These are phyloP conservation scores for Primulina eburnea DNA, from an alignment of 257 asterid genomes.

Conservation along the genomic window DNA sequence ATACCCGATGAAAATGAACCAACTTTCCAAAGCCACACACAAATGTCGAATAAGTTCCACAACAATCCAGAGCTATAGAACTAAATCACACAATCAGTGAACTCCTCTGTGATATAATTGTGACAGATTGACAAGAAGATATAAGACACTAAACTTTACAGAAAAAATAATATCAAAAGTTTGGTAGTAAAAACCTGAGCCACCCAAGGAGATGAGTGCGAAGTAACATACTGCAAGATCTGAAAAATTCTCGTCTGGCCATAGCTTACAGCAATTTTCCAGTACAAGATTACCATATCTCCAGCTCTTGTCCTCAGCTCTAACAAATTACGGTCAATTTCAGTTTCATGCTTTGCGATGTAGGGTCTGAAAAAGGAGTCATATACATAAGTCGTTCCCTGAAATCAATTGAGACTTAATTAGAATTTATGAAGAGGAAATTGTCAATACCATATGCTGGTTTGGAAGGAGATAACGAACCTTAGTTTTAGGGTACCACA, in stretches of 20 bases:
- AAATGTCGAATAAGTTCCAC: background rate
- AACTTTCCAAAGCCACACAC: background rate
- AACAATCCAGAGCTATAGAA: background rate
- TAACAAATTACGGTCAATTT: slow-evolving; percentile 77
- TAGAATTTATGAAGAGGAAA: slow-evolving; percentile 11
- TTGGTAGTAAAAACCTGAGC: slow-evolving; percentile 51
- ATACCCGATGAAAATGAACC: background rate
- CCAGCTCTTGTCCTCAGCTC: slow-evolving; percentile 83
- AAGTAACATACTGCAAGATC: slow-evolving; percentile 75
- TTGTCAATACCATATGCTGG: slow-evolving; percentile 1
- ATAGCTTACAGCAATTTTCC: slow-evolving; percentile 63
- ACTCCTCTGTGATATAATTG: background rate
- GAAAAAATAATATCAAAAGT: background rate
- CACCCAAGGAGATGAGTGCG: slow-evolving; percentile 61
- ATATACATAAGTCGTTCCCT: slow-evolving; percentile 93
- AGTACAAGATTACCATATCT: slow-evolving; percentile 58
- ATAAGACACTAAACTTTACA: background rate
- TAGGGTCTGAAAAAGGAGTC: slow-evolving; percentile 88
- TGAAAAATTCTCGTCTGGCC: slow-evolving; percentile 81
- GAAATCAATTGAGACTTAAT: slow-evolving; percentile 31
- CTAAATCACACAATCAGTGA: background rate
- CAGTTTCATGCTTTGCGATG: slow-evolving; percentile 77
- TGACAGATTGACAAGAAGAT: background rate
- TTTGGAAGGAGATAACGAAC: slow-evolving; percentile 33
- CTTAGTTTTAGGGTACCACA: slow-evolving; percentile 96